Base-by-base conservation (phyloP, 352 stramenopile species). In the Phytophthora boehmeriae region DNA sequence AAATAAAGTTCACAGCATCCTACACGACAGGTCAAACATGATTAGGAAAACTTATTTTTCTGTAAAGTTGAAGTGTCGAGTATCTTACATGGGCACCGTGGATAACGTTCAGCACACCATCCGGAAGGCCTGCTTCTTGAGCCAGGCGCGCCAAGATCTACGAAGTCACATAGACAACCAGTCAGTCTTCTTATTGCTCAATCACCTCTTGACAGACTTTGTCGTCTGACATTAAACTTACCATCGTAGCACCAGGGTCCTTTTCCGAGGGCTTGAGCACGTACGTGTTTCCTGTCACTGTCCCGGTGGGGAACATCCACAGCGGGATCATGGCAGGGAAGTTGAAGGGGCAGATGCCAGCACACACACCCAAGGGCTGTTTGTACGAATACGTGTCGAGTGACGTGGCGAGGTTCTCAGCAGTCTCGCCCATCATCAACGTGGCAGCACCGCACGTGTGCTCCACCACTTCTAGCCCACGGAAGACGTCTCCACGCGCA, bases 271-370 rank as follows among this genome's bases (percentile, higher is more conserved):
- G 94, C 81, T 99, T 99, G 34, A 99, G 75, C 10, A 99, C 75
- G 73, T 98, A 98, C 9, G 96, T 98, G 81, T 99, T 99, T 30
- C 97, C 97, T 14, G 82, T 86, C 36, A 97, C 91, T 20, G 89
- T 90, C 20, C 81, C 86, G 9, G 95, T 84, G 23, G 90, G 89
- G 72, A 97, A 88, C 92, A 94, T 93, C 90, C 89, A 97, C 0
- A 99, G 68, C 14, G 96, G 95, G 64, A 99, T 99, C 97, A 99
- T 99, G 42, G 93, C 95, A 9, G 96, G 96, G 80, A 98, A 98
- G 69, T 98, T 98, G 72, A 98, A 98, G 9, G 93, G 94, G 51
- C 88, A 97, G 68, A 97, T 96, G 72, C 92, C 91, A 20, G 90
- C 94, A 54, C 89, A 97, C 5, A 98, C 92, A 32, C 97, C 97